Evolutionary conservation across 2,329 filamentous ascomycete genomes (phyloP), one percentile per base, ranked within the genome.

Genomic region (Aspergillus sp.): DNA sequence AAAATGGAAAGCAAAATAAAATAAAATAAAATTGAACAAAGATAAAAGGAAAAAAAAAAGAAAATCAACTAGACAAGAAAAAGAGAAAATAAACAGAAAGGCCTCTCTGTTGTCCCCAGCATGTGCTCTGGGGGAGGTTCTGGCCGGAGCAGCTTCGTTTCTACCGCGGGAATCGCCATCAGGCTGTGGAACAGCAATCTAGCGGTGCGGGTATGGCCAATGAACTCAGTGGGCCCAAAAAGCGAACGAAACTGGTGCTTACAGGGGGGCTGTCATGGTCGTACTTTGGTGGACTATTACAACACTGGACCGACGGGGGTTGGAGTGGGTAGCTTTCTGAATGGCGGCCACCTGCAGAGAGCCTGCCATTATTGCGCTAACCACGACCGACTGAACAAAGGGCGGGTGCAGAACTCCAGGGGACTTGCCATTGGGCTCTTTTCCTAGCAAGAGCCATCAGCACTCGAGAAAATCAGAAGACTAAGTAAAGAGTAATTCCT

Each of bases 121-220:
- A 62, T 63, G 55, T 56, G 56, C 41, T 21, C 56, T 55, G 59
- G 63, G 12, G 60, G 57, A 59, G 63, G 58, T 61, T 59, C 49
- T 61, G 48, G 59, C 50, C 39, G 54, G 36, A 54, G 62, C 53
- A 59, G 61, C 63, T 63, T 62, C 66, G 66, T 57, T 66, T 13
- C 61, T 64, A 66, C 66, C 66, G 64, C 62, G 59, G 65, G 62
- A 68, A 53, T 63, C 61, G 45, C 58, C 63, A 53, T 55, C 61
- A 60, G 49, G 63, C 66, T 66, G 74, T 76, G 70, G 63, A 72
- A 75, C 74, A 61, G 63, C 61, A 61, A 67, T 66, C 62, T 68
- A 70, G 64, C 65, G 12, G 62, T 66, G 67, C 67, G 67, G 59
- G 62, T 59, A 52, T 50, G 61, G 61, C 70, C 70, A 72, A 74